Percentiles rank a stretch among this genome's conserved stretches.
Conservation (phyloP, 352 stramenopile species). For the Globisporangium lucens region DNA sequence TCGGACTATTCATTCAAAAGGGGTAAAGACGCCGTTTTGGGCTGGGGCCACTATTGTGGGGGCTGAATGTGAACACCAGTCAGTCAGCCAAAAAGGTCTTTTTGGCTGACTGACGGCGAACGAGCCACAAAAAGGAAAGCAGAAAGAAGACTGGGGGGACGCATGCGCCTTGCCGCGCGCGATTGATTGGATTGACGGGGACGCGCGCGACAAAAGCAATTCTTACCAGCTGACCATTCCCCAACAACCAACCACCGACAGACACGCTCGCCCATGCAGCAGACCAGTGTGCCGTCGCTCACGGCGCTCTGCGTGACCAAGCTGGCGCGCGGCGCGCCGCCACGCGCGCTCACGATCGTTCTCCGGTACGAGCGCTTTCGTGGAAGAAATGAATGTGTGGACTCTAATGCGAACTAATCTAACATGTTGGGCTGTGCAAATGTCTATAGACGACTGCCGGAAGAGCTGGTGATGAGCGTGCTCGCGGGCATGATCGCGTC, state of each 20-base stretch:
- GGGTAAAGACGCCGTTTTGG: neutral
- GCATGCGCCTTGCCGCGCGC: neutral
- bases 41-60: neutral
- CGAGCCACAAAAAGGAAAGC: conserved; percentile 3
- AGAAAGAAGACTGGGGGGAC: neutral
- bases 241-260: neutral
- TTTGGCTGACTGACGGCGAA: neutral
- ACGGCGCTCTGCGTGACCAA: conserved; percentile 57
- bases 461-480: conserved; percentile 79
- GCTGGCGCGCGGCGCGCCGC: conserved; percentile 50
- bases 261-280: neutral
- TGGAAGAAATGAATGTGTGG: neutral
- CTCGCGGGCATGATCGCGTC: conserved; percentile 67
- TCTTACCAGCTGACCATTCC: neutral
- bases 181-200: neutral
- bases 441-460: conserved; percentile 54
- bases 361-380: conserved; percentile 47
- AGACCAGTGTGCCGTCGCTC: conserved; percentile 38
- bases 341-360: conserved; percentile 51
- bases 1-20: neutral
- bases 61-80: neutral
- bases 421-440: neutral
- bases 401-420: neutral
- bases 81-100: neutral
- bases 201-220: neutral